Conservation (phyloP, 768 basidiomycete species). For the Neoboletus brunneissimus region DNA sequence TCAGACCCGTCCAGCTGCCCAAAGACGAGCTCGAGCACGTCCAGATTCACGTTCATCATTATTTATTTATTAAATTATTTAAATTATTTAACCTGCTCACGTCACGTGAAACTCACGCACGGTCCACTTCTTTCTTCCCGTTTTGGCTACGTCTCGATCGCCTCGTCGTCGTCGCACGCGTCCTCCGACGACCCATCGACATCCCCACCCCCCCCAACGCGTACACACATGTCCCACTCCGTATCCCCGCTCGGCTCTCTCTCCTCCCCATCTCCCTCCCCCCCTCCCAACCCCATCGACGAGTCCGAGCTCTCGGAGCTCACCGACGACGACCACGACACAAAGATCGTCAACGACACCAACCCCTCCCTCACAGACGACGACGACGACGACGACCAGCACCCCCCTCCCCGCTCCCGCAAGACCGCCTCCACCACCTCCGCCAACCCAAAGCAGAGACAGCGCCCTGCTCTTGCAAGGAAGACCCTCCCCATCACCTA, state of each 20-base stretch:
- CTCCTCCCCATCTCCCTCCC: conserved; percentile 68
- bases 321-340: conserved; percentile 76
- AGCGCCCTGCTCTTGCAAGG: conserved; percentile 4
- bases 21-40: conserved; percentile 72
- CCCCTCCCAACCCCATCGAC: conserved; percentile 38
- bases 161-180: conserved; percentile 26
- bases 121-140: conserved; percentile 18
- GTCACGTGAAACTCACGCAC: conserved; percentile 23
- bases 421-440: conserved; percentile 4
- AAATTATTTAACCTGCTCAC: no score
- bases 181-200: conserved; percentile 4
- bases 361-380: conserved; percentile 23
- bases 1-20: conserved; percentile 48
- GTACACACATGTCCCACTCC: conserved; percentile 21
- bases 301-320: conserved; percentile 82
- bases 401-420: conserved; percentile 15
- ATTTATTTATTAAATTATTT: background rate
- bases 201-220: background rate
- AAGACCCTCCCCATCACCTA: conserved; percentile 6
- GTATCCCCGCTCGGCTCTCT: conserved; percentile 52
- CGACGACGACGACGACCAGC: conserved; percentile 22
- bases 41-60: conserved; percentile 60
- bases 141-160: conserved; percentile 19
- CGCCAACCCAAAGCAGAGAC: conserved; percentile 8
- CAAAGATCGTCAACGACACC: conserved; percentile 31